Base-by-base conservation (phyloP, 208 protist genomes). In the Wallacemonas sp. region DNA sequence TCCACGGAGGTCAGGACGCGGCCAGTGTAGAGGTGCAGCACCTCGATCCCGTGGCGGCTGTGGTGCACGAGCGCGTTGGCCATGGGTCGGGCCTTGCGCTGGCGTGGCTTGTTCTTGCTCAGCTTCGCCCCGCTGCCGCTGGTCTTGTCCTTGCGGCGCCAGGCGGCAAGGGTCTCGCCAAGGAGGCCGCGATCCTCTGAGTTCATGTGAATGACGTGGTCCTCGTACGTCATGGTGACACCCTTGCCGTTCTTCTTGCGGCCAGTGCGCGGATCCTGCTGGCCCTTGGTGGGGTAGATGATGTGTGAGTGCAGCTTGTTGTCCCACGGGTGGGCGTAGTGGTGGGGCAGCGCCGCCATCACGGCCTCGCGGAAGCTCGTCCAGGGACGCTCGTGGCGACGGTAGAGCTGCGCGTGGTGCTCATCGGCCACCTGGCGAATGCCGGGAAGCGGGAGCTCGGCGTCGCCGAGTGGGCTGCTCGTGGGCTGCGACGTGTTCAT, bases 1-100 rank as follows among this genome's bases (percentile, higher is more conserved):
- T 65, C 63, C 1, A 97, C 69, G 32, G 55, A 28, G 22, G 89
- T 90, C 33, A 97, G 67, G 18, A 67, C 77, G 67, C 79, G 70
- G 16, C 93, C 93, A 3, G 91, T 96, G 75, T 90, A 97, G 57
- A 97, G 65, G 70, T 97, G 93, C 41, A 96, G 16, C 44, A 96
- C 85, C 70, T 95, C 86, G 7, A 97, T 82, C 5, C 87, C 91
- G 29, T 77, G 49, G 66, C 70, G 67, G 32, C 81, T 65, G 74
- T 97, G 91, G 70, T 84, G 88, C n/a, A 94, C 88, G 16, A 97
- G 68, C n/a, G 82, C 81, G 65, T 97, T 97, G 16, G 81, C 76
- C 14, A 59, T 59, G 7, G 48, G 55, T 18, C 52, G 33, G 20
- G 28, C 62, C 29, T 25, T 65, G 28, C 25, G 50, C 50, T 46